Conservation (phyloP, 2,329 filamentous ascomycete species). For the Aspergillus awamori region DNA sequence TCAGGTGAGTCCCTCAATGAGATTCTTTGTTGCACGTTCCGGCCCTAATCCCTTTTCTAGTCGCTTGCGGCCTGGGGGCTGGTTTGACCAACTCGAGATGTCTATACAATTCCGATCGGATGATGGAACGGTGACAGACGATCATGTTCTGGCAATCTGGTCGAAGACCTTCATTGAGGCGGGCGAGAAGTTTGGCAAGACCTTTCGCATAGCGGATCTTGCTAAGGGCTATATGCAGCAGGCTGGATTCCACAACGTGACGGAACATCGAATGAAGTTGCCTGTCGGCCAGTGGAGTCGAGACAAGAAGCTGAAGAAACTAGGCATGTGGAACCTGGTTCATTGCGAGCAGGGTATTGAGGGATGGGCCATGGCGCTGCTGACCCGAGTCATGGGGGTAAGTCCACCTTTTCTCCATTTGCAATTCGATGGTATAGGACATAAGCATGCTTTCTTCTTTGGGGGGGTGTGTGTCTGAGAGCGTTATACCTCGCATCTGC, state of each 20-base stretch:
- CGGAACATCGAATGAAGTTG: constrained; percentile 32
- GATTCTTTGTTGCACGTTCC: background rate
- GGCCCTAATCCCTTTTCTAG: constrained; percentile 14
- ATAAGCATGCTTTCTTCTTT: background rate
- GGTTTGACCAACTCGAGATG: constrained; percentile 32
- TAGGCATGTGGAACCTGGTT: constrained; percentile 31
- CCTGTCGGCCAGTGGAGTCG: constrained; percentile 35
- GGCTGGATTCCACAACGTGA: constrained; percentile 34
- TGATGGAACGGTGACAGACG: constrained; percentile 24
- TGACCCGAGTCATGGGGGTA: constrained; percentile 34
- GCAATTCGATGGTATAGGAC: background rate
- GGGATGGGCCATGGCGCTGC: constrained; percentile 36
- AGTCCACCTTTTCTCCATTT: constrained; percentile 13
- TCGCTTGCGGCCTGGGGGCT: constrained; percentile 28
- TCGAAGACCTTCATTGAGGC: constrained; percentile 33
- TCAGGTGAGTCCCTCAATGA: constrained; percentile 15
- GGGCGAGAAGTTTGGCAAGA: constrained; percentile 34
- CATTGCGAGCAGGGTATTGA: constrained; percentile 35
- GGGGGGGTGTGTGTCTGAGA: background rate
- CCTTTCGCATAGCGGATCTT: constrained; percentile 28
- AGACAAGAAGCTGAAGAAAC: constrained; percentile 30
- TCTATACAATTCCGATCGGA: constrained; percentile 30
- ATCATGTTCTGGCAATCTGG: constrained; percentile 31
- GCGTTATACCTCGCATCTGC: background rate
- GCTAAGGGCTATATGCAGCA: constrained; percentile 30